Conservation (phyloP, 2,329 filamentous ascomycete species). For the Aspergillus fumigatus region DNA sequence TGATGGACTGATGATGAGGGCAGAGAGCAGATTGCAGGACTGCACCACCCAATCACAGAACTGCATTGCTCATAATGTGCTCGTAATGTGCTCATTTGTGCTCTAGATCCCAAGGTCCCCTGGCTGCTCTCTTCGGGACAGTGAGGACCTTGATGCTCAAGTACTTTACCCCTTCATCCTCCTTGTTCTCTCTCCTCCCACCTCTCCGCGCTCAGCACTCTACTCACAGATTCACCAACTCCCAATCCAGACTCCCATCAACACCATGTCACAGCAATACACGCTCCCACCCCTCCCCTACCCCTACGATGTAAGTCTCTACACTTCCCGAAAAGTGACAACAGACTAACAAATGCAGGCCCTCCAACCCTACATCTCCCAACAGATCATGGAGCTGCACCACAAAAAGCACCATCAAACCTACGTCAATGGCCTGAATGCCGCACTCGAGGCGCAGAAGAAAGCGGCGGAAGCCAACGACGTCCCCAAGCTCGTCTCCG, state of each 20-base stretch:
- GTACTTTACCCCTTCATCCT: neutral
- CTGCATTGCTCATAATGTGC: neutral
- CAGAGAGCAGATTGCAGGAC: too few species aligned
- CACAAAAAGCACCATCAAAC: constrained; percentile 91
- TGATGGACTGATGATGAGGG: too few species aligned
- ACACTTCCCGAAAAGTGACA: constrained; percentile 27
- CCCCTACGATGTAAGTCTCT: constrained; percentile 59
- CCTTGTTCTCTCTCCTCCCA: neutral
- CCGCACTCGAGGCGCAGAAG: constrained; percentile 62
- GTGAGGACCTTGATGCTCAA: neutral
- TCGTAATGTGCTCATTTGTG: constrained; percentile 1
- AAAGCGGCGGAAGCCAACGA: constrained; percentile 54
- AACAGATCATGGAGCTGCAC: constrained; percentile 92
- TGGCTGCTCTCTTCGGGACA: neutral
- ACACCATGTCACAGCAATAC: constrained; percentile 40
- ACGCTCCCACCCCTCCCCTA: constrained; percentile 64
- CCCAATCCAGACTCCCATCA: too few species aligned
- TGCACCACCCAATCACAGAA: neutral
- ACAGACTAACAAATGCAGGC: constrained; percentile 61
- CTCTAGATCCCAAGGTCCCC: constrained; percentile 2
- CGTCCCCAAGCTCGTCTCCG: constrained; percentile 59
- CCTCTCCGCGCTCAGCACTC: neutral
- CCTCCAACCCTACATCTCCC: constrained; percentile 74
- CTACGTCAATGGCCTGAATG: constrained; percentile 85
- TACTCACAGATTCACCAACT: neutral